phyloP scores from a whole-genome alignment of 495 filamentous ascomycete species.

The Margaritispora aquatica region DNA sequence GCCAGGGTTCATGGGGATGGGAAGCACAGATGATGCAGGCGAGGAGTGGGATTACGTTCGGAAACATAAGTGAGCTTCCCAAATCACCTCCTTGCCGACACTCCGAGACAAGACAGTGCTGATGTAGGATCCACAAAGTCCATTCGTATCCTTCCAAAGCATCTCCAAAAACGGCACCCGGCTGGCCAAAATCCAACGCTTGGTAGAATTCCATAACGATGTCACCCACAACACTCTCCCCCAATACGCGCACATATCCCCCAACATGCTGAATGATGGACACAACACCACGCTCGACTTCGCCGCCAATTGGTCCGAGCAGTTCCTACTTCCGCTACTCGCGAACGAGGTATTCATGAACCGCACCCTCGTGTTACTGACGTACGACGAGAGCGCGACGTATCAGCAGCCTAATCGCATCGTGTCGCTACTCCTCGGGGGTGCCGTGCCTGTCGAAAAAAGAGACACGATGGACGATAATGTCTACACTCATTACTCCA shows the following conservation, averaged over 20 bases:
- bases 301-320: conserved; percentile 50
- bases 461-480: conserved; percentile 56
- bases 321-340: conserved; percentile 54
- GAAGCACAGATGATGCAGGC: conserved; percentile 39
- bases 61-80: conserved; percentile 62
- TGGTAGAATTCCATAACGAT: conserved; percentile 47
- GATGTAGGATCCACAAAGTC: conserved; percentile 28
- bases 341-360: conserved; percentile 51
- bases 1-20: conserved; percentile 58
- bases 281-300: conserved; percentile 59
- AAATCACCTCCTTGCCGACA: no score
- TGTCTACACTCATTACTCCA: conserved; percentile 69
- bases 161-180: conserved; percentile 45
- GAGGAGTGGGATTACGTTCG: conserved; percentile 56
- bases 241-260: conserved; percentile 62
- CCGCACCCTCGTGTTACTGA: conserved; percentile 60
- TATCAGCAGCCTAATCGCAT: conserved; percentile 54
- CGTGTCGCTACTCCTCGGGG: conserved; percentile 57
- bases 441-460: conserved; percentile 48
- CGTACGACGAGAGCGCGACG: conserved; percentile 57
- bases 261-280: conserved; percentile 67
- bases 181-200: conserved; percentile 52
- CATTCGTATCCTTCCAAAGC: conserved; percentile 44
- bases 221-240: conserved; percentile 51
- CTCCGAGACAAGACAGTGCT: no score